Percentiles rank a stretch among this genome's conserved stretches.
Conservation (phyloP, 139 green algal genomes). For the Ettlia oleoabundans region DNA sequence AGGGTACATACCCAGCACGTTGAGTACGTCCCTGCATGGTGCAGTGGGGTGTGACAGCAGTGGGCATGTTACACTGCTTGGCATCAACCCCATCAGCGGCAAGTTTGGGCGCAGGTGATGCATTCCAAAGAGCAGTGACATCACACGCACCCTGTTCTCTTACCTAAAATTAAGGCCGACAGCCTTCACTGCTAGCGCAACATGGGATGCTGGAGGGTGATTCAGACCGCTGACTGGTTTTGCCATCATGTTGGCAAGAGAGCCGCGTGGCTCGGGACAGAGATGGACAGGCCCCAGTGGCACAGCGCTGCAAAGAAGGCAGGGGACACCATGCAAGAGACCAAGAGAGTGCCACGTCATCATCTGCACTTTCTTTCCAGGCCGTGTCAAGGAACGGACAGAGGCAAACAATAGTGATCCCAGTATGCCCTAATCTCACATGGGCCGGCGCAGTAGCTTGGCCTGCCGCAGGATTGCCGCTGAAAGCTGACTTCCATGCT, state of each 20-base stretch:
- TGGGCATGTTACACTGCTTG: too few relatives aligned
- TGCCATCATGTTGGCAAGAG: slow-evolving; percentile 57
- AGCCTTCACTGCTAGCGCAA: slow-evolving; percentile 48
- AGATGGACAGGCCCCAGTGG: slow-evolving; percentile 26
- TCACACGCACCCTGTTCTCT: too few relatives aligned
- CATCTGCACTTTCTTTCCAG: not conserved
- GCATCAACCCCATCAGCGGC: too few relatives aligned
- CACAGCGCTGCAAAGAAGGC: not conserved
- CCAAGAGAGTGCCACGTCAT: not conserved
- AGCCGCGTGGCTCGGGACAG: slow-evolving; percentile 53
- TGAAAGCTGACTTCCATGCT: not conserved
- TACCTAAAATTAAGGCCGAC: slow-evolving; percentile 64
- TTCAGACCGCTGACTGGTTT: slow-evolving; percentile 9
- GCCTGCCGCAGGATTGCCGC: not conserved
- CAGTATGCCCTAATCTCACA: slow-evolving; percentile 1
- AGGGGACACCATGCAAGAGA: not conserved
- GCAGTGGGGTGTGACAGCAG: not conserved
- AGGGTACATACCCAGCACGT: slow-evolving; percentile 74
- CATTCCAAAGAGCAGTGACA: not conserved
- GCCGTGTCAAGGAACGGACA: too few relatives aligned
- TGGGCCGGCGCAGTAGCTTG: not conserved
- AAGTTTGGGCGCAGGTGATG: not conserved
- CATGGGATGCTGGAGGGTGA: not conserved
- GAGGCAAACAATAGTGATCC: too few relatives aligned
- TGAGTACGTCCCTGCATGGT: slow-evolving; percentile 62